Conservation (phyloP, 441 rosid species). For the Euphorbia celastroides region DNA sequence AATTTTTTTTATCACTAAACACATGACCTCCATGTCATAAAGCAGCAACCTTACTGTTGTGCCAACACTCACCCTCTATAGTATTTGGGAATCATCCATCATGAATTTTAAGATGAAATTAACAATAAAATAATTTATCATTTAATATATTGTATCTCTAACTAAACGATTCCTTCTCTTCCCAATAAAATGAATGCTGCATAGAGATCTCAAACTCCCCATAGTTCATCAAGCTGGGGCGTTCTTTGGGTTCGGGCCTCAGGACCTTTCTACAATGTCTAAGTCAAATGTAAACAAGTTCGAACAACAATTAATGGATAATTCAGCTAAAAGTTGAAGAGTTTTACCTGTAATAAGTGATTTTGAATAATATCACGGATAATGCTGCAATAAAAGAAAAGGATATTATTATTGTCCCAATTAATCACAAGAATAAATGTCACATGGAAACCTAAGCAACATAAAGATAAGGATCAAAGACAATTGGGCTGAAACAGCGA, state of each 20-base stretch:
- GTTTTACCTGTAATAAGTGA: constrained; percentile 83
- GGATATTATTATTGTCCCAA: neutral
- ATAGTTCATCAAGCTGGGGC: neutral
- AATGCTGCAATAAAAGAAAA: constrained; percentile 50
- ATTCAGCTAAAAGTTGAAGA: constrained; percentile 5
- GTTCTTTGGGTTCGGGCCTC: neutral
- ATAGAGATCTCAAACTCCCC: constrained; percentile 1
- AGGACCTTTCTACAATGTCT: neutral
- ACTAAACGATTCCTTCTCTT: constrained; percentile 8
- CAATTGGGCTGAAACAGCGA: neutral
- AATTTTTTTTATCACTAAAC: too few species aligned
- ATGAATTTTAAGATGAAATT: neutral
- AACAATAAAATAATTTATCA: neutral
- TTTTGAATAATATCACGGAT: constrained; percentile 98
- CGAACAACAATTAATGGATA: neutral
- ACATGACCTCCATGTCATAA: too few species aligned
- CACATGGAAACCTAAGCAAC: constrained; percentile 8
- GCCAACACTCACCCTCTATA: too few species aligned
- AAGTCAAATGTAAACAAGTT: neutral
- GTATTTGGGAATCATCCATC: neutral
- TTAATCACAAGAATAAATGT: constrained; percentile 9
- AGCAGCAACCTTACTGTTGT: too few species aligned
- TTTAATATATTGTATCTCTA: constrained; percentile 8
- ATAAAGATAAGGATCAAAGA: neutral
- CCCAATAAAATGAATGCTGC: constrained; percentile 7